These are phyloP conservation scores for Fraxinus pennsylvanica DNA, from an alignment of 257 asterid species.

Conservation along the genomic window DNA sequence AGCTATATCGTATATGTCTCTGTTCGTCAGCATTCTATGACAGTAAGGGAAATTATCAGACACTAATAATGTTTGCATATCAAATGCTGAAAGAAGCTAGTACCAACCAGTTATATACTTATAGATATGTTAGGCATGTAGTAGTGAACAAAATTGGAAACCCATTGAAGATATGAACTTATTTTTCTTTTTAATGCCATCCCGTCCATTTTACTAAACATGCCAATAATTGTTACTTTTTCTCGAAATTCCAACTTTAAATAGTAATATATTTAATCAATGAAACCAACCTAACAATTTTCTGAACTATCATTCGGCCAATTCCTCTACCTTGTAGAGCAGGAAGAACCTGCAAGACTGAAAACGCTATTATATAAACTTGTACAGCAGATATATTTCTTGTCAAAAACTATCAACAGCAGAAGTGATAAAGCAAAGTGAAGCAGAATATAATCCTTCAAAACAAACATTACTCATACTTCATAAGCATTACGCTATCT, in stretches of 20 bases:
- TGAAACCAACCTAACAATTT: conserved; percentile 60
- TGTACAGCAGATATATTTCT: not conserved
- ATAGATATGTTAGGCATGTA: not conserved
- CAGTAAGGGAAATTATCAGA: conserved; percentile 20
- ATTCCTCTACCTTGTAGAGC: conserved; percentile 65
- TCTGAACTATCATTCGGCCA: conserved; percentile 68
- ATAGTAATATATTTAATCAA: not conserved
- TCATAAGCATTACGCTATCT: not conserved
- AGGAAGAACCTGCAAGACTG: conserved; percentile 73
- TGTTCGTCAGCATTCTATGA: conserved; percentile 70
- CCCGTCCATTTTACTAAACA: not conserved
- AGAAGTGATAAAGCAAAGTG: not conserved
- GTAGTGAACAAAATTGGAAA: not conserved
- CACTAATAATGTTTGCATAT: not conserved
- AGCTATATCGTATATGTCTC: conserved; percentile 73
- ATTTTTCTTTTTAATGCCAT: not conserved
- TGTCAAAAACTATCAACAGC: conserved; percentile 8
- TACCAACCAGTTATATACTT: not conserved
- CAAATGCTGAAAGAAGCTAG: conserved; percentile 4
- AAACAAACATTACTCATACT: not conserved
- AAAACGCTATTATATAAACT: conserved; percentile 25
- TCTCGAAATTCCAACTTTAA: not conserved
- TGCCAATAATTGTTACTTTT: not conserved
- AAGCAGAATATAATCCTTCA: not conserved
- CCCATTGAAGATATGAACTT: not conserved